Conservation (phyloP, 345 rosid species). For the Crucihimalaya himalaica region DNA sequence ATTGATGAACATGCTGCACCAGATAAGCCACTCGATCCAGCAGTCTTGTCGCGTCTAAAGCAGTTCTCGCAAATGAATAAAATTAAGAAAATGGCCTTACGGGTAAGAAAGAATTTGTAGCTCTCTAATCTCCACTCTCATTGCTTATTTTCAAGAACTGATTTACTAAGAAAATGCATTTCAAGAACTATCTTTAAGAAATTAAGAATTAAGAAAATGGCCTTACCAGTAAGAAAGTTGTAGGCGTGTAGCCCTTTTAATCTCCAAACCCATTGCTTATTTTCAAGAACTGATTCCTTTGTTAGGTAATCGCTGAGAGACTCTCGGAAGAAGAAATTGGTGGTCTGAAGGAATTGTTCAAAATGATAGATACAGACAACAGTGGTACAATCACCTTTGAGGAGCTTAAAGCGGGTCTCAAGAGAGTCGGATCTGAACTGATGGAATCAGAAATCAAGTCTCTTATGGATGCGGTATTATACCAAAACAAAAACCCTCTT, state of each 20-base stretch:
- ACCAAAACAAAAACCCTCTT: not conserved
- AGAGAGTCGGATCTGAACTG: constrained; percentile 80
- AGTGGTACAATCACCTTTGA: constrained; percentile 94
- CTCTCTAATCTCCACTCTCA: not conserved
- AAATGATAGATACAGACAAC: constrained; percentile 88
- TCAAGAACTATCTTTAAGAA: constrained; percentile 13
- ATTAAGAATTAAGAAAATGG: constrained; percentile 99
- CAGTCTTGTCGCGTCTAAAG: constrained; percentile 88
- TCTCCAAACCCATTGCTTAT: not conserved
- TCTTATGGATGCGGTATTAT: constrained; percentile 88
- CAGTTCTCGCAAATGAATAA: constrained; percentile 96
- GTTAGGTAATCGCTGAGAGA: constrained; percentile 92
- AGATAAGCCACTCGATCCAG: constrained; percentile 90
- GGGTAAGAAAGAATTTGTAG: constrained; percentile 48
- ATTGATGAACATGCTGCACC: constrained; percentile 90
- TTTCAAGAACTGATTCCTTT: constrained; percentile 22
- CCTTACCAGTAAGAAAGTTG: constrained; percentile 62
- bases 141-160: constrained; percentile 10
- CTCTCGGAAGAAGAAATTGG: constrained; percentile 98
- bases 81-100: constrained; percentile 95
- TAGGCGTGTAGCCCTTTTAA: not conserved
- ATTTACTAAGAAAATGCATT: not conserved
- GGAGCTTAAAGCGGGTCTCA: constrained; percentile 84
- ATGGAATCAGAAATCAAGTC: constrained; percentile 91
- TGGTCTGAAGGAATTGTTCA: constrained; percentile 90